phyloP scores from a whole-genome alignment of 192 early-diverging fungal species.

The Dissophora globulifera region DNA sequence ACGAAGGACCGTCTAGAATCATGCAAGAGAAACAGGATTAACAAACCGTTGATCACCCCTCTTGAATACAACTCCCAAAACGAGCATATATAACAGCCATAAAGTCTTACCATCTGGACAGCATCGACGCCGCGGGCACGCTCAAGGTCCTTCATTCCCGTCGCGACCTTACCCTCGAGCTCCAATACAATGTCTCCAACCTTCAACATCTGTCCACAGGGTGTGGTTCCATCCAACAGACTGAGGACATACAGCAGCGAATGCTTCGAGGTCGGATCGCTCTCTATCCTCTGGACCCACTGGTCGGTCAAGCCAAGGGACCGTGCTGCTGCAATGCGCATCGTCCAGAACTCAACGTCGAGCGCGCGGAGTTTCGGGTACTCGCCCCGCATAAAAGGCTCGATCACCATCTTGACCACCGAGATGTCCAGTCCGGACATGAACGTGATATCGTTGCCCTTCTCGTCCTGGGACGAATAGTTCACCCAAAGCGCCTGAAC shows the following conservation, averaged over 20 bases:
- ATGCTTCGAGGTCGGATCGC: slow-evolving; percentile 59
- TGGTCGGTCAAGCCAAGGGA: slow-evolving; percentile 66
- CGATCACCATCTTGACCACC: slow-evolving; percentile 59
- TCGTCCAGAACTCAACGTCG: slow-evolving; percentile 70
- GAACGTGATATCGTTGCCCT: slow-evolving; percentile 70
- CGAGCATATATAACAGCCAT: neutral
- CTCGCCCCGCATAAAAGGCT: slow-evolving; percentile 60
- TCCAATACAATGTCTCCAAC: slow-evolving; percentile 77
- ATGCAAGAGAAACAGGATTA: neutral
- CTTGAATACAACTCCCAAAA: neutral
- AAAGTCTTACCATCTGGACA: slow-evolving; percentile 61
- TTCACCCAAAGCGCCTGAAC: slow-evolving; percentile 75
- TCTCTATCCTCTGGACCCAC: slow-evolving; percentile 69
- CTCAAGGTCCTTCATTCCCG: slow-evolving; percentile 68
- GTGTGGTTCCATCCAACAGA: slow-evolving; percentile 66
- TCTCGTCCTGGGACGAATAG: slow-evolving; percentile 77
- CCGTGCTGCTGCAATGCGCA: slow-evolving; percentile 69
- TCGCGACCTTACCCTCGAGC: slow-evolving; percentile 72
- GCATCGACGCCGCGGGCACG: slow-evolving; percentile 56
- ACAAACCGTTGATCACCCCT: neutral
- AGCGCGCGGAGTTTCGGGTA: slow-evolving; percentile 65
- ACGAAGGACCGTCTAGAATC: slow-evolving; percentile 68
- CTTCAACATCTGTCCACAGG: slow-evolving; percentile 63
- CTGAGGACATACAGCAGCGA: slow-evolving; percentile 67
- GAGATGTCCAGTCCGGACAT: slow-evolving; percentile 68